Evolutionary conservation across 2,329 filamentous ascomycete genomes (phyloP), one percentile per base, ranked within the genome.

Genomic region (Hymenoscyphus fraxineus): DNA sequence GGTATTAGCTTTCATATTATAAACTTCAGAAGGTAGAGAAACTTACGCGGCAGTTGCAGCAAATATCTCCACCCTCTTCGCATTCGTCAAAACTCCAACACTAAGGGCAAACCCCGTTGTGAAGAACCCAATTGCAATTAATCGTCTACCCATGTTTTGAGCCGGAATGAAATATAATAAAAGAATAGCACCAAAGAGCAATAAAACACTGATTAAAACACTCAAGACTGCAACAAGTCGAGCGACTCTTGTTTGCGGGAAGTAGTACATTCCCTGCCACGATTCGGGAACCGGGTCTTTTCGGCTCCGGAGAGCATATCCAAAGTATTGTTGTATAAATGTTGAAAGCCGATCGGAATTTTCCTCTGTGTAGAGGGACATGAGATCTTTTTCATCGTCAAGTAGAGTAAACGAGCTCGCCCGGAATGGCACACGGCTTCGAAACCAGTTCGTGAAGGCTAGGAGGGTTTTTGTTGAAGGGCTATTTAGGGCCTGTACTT

Each of bases 1-100:
- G 13, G 1, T 51, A 19, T 58, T n/a, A 51, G 47, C 58, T 60
- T 16, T 16, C 1, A 22, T 10, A 58, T 27, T 13, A 32, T 4
- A 57, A 16, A 16, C 16, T 57, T 31, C 1, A 13, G 27, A 27
- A 27, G 27, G 27, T 3, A 27, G 2, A 38, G 2, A 2, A 27
- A 63, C 64, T 39, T 58, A 65, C 60, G 64, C 60, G 60, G 64
- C 64, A 60, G 64, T 65, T 1, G 64, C 60, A 13, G 57, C 64
- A 54, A 65, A 65, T 10, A 47, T 63, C 57, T 65, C 64, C 15
- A 55, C 56, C 35, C 64, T 56, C 31, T 27, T 62, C 1, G 57
- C 64, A 16, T 27, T 22, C 12, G 64, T 65, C 38, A 65, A 51
- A 27, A 65, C 44, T 6, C 19, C 27, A 22, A 63, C 38, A 3